Evolutionary conservation across 2,329 filamentous ascomycete species (phyloP), one percentile per base, ranked within the genome.

Genomic region (Clarireedia homoeocarpa): DNA sequence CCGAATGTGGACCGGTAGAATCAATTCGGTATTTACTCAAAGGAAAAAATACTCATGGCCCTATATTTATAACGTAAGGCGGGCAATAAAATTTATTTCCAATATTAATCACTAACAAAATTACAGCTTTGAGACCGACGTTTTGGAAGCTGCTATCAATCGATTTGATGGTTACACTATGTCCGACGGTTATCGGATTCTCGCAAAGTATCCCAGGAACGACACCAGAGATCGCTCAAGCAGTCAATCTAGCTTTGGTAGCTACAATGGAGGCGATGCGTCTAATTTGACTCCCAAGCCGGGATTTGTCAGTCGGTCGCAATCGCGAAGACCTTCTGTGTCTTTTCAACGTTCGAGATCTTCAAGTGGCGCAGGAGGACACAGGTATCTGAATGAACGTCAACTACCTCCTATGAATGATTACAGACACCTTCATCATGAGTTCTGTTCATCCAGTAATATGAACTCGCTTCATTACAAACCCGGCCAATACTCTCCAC

Each of bases 1-100:
- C 59, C 4, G 24, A 57, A 36, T 57, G 55, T 53, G 66, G 66
- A 9, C 50, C 45, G 17, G 61, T 68, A 23, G 59, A 64, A 26
- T 59, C 47, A 12, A 63, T 67, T 23, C 61, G 55, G 30, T 64
- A 56, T 39, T 42, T 63, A 7, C 9, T 48, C 10, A 38, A 23
- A 7, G 20, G 30, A 2, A 15, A 30, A 3, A 30, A 53, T 27
- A 44, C 6, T 20, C 45, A 24, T 6, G 38, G 39, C 5, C 23
- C 57, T 30, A 58, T 59, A 7, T 66, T 66, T 48, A 52, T 65
- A 27, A 56, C 57, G 65, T 65, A 53, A 59, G 64, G 27, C 23
- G 24, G 27, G 30, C 51, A 30, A 12, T n/a, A 4, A 12, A n/a
- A 23, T 20, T 20, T 36, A 50, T 23, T 7, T 15, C 2, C 17